Conservation (phyloP, 2,329 filamentous ascomycete genomes). For the Trichoderma sp. region DNA sequence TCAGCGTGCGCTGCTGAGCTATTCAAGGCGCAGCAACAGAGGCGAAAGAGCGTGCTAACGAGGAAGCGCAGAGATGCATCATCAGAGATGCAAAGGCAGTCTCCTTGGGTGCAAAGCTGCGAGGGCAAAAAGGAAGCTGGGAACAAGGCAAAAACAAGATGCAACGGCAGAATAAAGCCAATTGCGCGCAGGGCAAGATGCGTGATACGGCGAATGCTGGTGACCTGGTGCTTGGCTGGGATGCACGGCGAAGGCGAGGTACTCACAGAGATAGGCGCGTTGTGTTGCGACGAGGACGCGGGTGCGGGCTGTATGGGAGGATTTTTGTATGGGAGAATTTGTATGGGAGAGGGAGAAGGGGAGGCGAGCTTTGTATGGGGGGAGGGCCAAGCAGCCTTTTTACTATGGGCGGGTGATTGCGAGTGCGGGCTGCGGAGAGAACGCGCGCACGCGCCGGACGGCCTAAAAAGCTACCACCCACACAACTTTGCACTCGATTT, state of each 20-base stretch:
- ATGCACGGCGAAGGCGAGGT: slow-evolving; percentile 46
- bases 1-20: slow-evolving; percentile 26
- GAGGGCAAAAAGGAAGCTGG: slow-evolving; percentile 24
- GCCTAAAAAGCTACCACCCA: slow-evolving; percentile 26
- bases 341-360: slow-evolving; percentile 63
- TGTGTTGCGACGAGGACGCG: slow-evolving; percentile 49
- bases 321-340: slow-evolving; percentile 57
- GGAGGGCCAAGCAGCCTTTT: slow-evolving; percentile 60
- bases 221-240: slow-evolving; percentile 44
- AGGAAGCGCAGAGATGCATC: slow-evolving; percentile 24
- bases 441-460: slow-evolving; percentile 31
- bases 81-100: slow-evolving; percentile 25
- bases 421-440: slow-evolving; percentile 42
- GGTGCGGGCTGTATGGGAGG: slow-evolving; percentile 52
- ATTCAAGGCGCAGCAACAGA: slow-evolving; percentile 10
- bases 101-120: slow-evolving; percentile 10
- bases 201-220: slow-evolving; percentile 25
- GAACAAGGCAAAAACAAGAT: slow-evolving; percentile 30
- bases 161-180: slow-evolving; percentile 16
- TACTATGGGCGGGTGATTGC: slow-evolving; percentile 67
- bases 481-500: slow-evolving; percentile 21
- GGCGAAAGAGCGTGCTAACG: slow-evolving; percentile 14
- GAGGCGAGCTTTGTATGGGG: slow-evolving; percentile 56
- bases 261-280: slow-evolving; percentile 53
- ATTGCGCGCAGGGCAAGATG: slow-evolving; percentile 15